Evolutionary conservation across 495 filamentous ascomycete species (phyloP).

Genomic region (Durotheca rogersii): DNA sequence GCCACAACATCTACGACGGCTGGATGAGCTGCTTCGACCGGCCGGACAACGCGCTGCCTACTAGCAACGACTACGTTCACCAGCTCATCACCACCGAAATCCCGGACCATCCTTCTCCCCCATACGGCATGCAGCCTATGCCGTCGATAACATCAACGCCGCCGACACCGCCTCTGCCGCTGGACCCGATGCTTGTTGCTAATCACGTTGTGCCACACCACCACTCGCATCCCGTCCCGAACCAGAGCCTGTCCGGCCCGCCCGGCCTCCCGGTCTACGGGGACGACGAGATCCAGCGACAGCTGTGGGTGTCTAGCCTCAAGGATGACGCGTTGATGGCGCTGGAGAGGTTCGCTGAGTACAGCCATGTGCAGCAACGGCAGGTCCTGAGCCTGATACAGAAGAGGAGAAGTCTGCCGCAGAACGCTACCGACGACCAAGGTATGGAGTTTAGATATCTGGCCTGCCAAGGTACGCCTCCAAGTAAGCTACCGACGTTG

Average conservation of each 20-base stretch:
- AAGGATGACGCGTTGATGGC: constrained; percentile 26
- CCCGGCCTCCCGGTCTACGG: constrained; percentile 1
- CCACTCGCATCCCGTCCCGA: constrained; percentile 9
- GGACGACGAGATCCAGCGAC: constrained; percentile 17
- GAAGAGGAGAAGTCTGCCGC: constrained; percentile 24
- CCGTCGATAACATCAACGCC: constrained; percentile 25
- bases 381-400: constrained; percentile 28
- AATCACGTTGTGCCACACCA: constrained; percentile 13
- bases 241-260: constrained; percentile 1
- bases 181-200: constrained; percentile 24
- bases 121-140: constrained; percentile 15
- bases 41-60: constrained; percentile 4
- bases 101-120: constrained; percentile 13
- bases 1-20: constrained; percentile 17
- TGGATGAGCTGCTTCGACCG: constrained; percentile 26
- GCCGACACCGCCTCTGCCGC: constrained; percentile 25
- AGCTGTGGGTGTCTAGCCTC: constrained; percentile 23
- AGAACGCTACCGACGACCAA: constrained; percentile 11
- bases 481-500: constrained; percentile 16
- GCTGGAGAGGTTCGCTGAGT: constrained; percentile 26
- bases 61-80: constrained; percentile 16
- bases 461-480: constrained; percentile 21
- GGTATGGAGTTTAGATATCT: constrained; percentile 17
- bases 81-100: constrained; percentile 11
- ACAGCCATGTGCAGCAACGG: constrained; percentile 30